Evolutionary conservation across 1,284 basidiomycete species (phyloP).

Genomic region (Malassezia caprae): DNA sequence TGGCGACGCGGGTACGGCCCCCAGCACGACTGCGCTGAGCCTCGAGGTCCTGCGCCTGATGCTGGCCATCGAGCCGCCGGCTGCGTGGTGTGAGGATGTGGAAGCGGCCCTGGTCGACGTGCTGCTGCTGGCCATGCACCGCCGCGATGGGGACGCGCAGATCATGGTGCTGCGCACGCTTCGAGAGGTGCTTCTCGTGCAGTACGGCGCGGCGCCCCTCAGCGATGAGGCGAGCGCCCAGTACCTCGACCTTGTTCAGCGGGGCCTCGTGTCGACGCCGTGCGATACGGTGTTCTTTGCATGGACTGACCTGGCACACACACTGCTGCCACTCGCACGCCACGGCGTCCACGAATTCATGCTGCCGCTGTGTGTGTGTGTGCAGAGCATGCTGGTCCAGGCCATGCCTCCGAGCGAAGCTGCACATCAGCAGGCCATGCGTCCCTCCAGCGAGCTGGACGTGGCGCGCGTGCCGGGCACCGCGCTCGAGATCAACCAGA

Average conservation of each 20-base stretch:
- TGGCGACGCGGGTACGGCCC: not conserved
- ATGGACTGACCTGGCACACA: conserved; percentile 6
- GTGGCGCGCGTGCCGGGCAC: not conserved
- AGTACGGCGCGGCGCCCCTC: not conserved
- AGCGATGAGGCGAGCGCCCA: not conserved
- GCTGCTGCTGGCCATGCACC: conserved; percentile 64
- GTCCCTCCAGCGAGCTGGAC: not conserved
- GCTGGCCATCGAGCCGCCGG: conserved; percentile 64
- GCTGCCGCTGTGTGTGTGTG: conserved; percentile 3
- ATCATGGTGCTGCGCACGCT: conserved; percentile 85
- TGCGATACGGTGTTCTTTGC: not conserved
- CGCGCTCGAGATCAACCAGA: conserved; percentile 1
- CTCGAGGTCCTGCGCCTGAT: conserved; percentile 74
- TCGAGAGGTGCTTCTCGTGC: conserved; percentile 57
- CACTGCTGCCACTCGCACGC: not conserved
- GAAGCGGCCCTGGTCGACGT: conserved; percentile 63
- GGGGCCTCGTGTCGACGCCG: not conserved
- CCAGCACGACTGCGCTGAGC: conserved; percentile 58
- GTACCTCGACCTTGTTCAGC: conserved; percentile 1
- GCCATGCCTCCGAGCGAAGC: not conserved
- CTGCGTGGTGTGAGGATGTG: conserved; percentile 53
- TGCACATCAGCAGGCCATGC: not conserved
- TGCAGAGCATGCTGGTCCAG: not conserved
- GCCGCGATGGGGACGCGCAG: conserved; percentile 19
- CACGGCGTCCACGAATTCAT: not conserved